Evolutionary conservation across 768 basidiomycete genomes (phyloP).

Genomic region (Hericium coralloides): DNA sequence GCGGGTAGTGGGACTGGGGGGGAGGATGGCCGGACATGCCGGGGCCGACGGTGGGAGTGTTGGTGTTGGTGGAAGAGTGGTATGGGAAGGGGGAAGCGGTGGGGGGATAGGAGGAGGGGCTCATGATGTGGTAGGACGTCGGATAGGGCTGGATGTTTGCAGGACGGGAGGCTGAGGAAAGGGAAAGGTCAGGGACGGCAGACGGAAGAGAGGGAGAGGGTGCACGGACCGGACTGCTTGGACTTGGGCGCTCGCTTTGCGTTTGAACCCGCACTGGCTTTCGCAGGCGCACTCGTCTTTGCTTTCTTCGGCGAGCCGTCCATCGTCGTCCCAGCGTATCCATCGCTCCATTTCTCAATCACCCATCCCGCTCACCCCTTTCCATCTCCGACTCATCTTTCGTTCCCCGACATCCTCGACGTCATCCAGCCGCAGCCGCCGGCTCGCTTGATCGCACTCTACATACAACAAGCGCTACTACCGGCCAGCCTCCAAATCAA

Average conservation of each 20-base stretch:
- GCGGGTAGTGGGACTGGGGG: constrained; percentile 42
- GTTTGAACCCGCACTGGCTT: no score
- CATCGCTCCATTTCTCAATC: no score
- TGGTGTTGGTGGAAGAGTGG: constrained; percentile 29
- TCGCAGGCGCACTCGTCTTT: no score
- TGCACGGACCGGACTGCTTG: no score
- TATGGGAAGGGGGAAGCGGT: constrained; percentile 30
- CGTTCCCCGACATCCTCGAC: no score
- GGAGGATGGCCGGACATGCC: constrained; percentile 36
- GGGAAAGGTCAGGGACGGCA: neutral
- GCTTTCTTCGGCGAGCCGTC: no score
- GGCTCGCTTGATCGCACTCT: neutral
- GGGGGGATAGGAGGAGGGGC: constrained; percentile 43
- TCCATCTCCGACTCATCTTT: no score
- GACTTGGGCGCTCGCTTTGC: no score
- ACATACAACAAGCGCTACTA: constrained; percentile 4
- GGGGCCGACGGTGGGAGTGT: constrained; percentile 25
- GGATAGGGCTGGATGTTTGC: constrained; percentile 46
- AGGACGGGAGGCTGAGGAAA: constrained; percentile 23
- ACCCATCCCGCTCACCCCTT: no score
- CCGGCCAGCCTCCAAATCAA: constrained; percentile 8
- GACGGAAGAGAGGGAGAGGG: neutral
- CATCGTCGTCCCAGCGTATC: no score
- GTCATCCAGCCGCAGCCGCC: no score
- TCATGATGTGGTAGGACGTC: constrained; percentile 48